These are phyloP conservation scores for Berkeleyomyces rouxiae DNA, from an alignment of 2,329 filamentous ascomycete genomes.

Conservation along the genomic window DNA sequence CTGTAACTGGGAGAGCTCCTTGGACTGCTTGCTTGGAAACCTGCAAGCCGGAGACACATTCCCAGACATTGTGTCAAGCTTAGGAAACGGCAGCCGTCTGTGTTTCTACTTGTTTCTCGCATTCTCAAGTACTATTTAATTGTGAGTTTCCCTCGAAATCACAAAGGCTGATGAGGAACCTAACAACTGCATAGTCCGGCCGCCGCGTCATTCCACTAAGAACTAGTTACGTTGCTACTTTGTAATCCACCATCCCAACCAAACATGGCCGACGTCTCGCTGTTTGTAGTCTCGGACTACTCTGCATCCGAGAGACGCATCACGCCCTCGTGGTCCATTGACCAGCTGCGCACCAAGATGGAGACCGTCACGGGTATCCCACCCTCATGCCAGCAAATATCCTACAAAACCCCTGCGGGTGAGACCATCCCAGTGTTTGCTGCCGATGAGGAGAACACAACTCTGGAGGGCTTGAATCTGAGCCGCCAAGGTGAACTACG, in stretches of 20 bases:
- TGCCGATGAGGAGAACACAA: slow-evolving; percentile 53
- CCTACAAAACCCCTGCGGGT: slow-evolving; percentile 43
- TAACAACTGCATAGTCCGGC: background rate
- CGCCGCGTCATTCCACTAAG: background rate
- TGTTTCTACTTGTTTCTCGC: background rate
- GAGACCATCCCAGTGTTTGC: slow-evolving; percentile 50
- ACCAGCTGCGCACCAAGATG: slow-evolving; percentile 68
- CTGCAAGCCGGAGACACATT: background rate
- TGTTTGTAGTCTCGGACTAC: slow-evolving; percentile 60
- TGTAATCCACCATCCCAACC: background rate
- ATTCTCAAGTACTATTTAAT: background rate
- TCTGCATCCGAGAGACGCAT: slow-evolving; percentile 76
- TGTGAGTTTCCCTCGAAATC: background rate
- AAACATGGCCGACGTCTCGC: slow-evolving; percentile 52
- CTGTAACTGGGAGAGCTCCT: background rate
- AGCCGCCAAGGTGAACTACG: slow-evolving; percentile 62
- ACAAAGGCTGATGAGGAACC: too few species aligned
- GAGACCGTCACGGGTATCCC: slow-evolving; percentile 89
- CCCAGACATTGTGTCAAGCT: background rate
- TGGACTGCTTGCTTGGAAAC: background rate
- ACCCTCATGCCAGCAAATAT: slow-evolving; percentile 59
- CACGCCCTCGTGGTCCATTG: slow-evolving; percentile 80
- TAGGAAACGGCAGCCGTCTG: background rate
- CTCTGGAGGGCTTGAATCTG: slow-evolving; percentile 49
- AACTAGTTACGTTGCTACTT: background rate